Evolutionary conservation across 1,284 basidiomycete species (phyloP).

Genomic region (Sanghuangporus sanghuang): DNA sequence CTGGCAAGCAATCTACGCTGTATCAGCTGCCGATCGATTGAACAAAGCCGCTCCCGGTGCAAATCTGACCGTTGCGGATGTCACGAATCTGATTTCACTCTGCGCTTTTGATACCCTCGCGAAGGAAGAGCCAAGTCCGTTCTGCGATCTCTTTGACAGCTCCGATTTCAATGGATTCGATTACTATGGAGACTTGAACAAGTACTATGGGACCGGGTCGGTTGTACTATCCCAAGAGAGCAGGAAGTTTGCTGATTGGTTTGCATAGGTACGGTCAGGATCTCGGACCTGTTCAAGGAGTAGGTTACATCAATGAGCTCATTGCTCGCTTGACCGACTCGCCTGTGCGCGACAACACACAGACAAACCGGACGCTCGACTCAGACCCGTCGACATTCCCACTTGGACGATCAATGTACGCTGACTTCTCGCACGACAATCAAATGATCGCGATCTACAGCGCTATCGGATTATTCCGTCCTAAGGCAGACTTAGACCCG

Average conservation of each 20-base stretch:
- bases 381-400: constrained; percentile 66
- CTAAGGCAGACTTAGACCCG: constrained; percentile 35
- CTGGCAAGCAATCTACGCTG: constrained; percentile 55
- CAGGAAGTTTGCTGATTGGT: background rate
- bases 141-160: constrained; percentile 61
- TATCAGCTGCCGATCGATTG: constrained; percentile 54
- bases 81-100: constrained; percentile 59
- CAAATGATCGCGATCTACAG: constrained; percentile 72
- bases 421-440: constrained; percentile 82
- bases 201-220: constrained; percentile 74
- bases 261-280: constrained; percentile 52
- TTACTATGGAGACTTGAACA: constrained; percentile 69
- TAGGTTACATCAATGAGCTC: constrained; percentile 82
- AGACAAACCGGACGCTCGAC: constrained; percentile 78
- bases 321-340: constrained; percentile 67
- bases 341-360: constrained; percentile 62
- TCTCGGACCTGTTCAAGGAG: constrained; percentile 69
- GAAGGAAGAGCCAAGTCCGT: constrained; percentile 50
- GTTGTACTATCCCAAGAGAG: constrained; percentile 19
- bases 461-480: constrained; percentile 65
- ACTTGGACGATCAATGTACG: constrained; percentile 56
- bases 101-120: constrained; percentile 75
- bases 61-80: constrained; percentile 51
- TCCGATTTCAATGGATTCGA: constrained; percentile 61
- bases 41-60: constrained; percentile 60